Base-by-base conservation (phyloP, 2,329 filamentous ascomycete genomes). In the Fusarium temperatum region DNA sequence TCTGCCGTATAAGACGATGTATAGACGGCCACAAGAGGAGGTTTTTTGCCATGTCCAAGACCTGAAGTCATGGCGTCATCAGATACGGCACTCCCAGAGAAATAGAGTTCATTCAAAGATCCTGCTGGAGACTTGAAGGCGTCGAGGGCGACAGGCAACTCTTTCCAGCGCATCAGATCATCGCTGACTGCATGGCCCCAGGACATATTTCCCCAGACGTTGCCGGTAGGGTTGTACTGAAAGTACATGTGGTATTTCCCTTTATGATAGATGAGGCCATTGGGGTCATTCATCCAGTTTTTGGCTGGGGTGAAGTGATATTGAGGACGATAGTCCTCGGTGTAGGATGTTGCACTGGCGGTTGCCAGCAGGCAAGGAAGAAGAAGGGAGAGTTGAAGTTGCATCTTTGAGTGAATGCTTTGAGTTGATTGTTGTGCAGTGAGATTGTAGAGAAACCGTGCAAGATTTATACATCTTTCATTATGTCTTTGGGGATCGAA, bases 401-500 rank as follows among this genome's bases (percentile, higher is more conserved):
- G 11, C 47, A 50, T 50, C 22, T 32, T 30, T 50, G 22, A n/a
- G 5, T 32, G 47, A n/a, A 0, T 50, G 22, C 3, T 15, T 32
- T 32, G 47, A 6, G 2, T 7, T 32, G 28, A 18, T 28, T n/a
- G 4, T 2, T 50, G 5, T 32, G 28, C 3, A n/a, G 7, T n/a
- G 28, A n/a, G 11, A 32, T n/a, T 1, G 8, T 8, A 12, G n/a
- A 32, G 47, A 32, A n/a, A 32, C 9, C 28, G 30, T 18, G 28
- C 9, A 5, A 3, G 15, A 18, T 50, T 50, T 50, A 50, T 50
- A 50, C 22, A 9, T 50, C 15, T 13, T 6, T 32, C 15, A 18
- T n/a, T 1, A 13, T 1, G 26, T n/a, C 20, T n/a, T 30, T 3
- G 5, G 20, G 6, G 10, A 18, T n/a, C 0, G 10, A 17, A 30